Percentiles rank a stretch among this genome's conserved stretches.
Conservation (phyloP, 306 rosid species). For the Lupinus albus region DNA sequence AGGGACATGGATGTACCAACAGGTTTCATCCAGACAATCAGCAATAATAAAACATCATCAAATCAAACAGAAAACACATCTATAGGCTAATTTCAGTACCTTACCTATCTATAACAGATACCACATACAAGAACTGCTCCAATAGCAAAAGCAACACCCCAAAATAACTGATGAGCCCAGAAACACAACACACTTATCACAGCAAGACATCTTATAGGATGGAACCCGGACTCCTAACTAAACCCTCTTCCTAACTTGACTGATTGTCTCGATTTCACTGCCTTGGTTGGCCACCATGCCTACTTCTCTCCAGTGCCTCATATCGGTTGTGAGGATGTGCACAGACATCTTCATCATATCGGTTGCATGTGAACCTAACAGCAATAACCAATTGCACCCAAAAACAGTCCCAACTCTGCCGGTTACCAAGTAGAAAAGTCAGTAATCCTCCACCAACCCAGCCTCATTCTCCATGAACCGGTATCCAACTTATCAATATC, state of each 20-base stretch:
- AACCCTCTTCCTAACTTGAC: too few species aligned
- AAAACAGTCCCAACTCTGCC: slow-evolving; percentile 77
- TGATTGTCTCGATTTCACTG: too few species aligned
- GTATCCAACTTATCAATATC: slow-evolving; percentile 78
- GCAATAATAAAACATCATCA: slow-evolving; percentile 2
- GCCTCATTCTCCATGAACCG: slow-evolving; percentile 58
- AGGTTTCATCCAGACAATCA: background rate
- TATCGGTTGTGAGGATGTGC: slow-evolving; percentile 88
- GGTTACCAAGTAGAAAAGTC: slow-evolving; percentile 84
- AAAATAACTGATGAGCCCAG: slow-evolving; percentile 82
- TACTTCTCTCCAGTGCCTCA: too few species aligned
- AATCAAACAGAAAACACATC: slow-evolving; percentile 31
- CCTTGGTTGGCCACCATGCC: too few species aligned
- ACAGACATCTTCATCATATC: slow-evolving; percentile 90
- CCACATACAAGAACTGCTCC: slow-evolving; percentile 79
- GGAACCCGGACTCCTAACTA: too few species aligned
- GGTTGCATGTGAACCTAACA: slow-evolving; percentile 70
- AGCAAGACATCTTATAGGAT: too few species aligned
- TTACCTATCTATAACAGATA: slow-evolving; percentile 89
- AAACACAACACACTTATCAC: slow-evolving; percentile 91
- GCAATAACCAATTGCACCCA: slow-evolving; percentile 84
- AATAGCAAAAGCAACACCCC: slow-evolving; percentile 87
- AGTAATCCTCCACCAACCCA: slow-evolving; percentile 78
- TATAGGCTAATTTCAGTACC: slow-evolving; percentile 16
- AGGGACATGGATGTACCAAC: slow-evolving; percentile 7